Base-by-base conservation (phyloP, 805 yeast species). In the Starmerella vitae region DNA sequence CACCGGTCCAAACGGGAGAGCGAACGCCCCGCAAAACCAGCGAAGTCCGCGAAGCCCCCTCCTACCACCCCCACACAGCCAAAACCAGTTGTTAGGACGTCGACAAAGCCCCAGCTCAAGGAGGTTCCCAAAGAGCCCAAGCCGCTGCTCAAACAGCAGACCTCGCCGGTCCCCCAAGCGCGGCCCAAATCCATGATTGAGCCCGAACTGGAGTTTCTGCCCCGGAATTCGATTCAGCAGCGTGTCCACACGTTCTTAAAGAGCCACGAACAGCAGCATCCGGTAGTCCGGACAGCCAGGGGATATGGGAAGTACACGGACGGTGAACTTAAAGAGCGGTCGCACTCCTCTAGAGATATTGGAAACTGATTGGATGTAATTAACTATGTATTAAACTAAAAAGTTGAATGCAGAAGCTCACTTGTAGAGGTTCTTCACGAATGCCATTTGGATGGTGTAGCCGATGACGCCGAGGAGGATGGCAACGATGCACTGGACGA, bases 301-400 rank as follows among this genome's bases (percentile, higher is more conserved):
- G 94, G 94, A 0, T 84, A 85, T 57, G 94, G 94, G 6, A 72
- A 73, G 54, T 81, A 70, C 53, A 75, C 86, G 0, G 77, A 68
- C 35, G 17, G 18, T 17, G 37, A 14, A 4, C 26, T 9, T 13
- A 33, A 34, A 32, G 30, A 17, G 19, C 37, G 31, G 18, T 22
- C 34, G 34, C 34, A 20, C 17, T 22, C 28, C 15, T 12, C 15
- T 12, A 20, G 20, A 13, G 29, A 17, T 19, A 18, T 18, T n/a
- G n/a, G n/a, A n/a, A n/a, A n/a, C n/a, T n/a, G n/a, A n/a, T n/a
- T n/a, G n/a, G n/a, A n/a, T n/a, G 10, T 38, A 20, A 26, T 28
- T 14, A 27, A 36, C 36, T 30, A 34, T 42, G 32, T 42, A 31
- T 19, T n/a, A n/a, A n/a, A n/a, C n/a, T n/a, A n/a, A n/a, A n/a